Evolutionary conservation across 768 basidiomycete species (phyloP).

Genomic region (Hirschioporus abietinus): DNA sequence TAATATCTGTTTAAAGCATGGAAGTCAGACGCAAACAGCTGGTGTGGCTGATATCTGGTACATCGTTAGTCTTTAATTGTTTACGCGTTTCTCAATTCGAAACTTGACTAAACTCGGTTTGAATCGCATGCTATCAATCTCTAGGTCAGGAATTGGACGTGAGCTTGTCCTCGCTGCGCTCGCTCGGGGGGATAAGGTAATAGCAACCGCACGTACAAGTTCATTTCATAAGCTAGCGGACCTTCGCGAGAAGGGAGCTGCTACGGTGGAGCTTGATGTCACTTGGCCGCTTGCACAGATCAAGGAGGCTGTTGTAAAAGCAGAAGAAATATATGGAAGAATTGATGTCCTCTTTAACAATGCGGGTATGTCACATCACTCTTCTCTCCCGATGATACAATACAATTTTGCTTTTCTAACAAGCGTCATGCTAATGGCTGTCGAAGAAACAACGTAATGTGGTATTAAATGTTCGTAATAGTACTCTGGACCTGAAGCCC

Average conservation of each 20-base stretch:
- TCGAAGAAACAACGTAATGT: conserved; percentile 24
- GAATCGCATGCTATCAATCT: neutral
- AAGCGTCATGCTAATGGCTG: conserved; percentile 21
- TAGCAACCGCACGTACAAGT: conserved; percentile 27
- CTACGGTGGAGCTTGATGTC: conserved; percentile 31
- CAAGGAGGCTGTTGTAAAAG: conserved; percentile 29
- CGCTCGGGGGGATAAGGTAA: conserved; percentile 27
- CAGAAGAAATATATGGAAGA: conserved; percentile 33
- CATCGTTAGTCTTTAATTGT: neutral
- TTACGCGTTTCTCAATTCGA: conserved; percentile 22
- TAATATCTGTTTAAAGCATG: no score
- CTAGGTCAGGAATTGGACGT: conserved; percentile 32
- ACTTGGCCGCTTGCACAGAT: conserved; percentile 29
- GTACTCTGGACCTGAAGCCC: neutral
- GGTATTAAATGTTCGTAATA: neutral
- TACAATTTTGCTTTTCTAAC: conserved; percentile 13
- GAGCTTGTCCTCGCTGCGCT: conserved; percentile 27
- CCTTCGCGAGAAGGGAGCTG: conserved; percentile 30
- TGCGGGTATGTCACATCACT: conserved; percentile 38
- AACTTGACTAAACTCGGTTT: neutral
- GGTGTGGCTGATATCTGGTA: conserved; percentile 21
- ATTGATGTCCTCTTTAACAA: conserved; percentile 45
- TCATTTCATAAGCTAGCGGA: conserved; percentile 21
- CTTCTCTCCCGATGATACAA: neutral
- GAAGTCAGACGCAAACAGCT: conserved; percentile 10